Evolutionary conservation across 2,329 filamentous ascomycete species (phyloP).

Genomic region (Fusarium transvaalense): DNA sequence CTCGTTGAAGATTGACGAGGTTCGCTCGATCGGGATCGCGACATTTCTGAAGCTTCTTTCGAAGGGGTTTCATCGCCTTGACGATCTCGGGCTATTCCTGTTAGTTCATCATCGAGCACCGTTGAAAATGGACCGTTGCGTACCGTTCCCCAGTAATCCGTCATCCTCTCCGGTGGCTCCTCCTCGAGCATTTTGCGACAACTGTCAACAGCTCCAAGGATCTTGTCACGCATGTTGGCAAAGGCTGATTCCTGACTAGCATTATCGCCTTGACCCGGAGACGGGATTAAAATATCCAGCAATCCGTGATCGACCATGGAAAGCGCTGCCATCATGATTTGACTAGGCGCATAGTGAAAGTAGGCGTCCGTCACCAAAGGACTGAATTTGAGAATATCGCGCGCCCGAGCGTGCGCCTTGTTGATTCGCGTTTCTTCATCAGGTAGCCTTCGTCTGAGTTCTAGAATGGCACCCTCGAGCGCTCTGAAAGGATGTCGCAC

Average conservation of each 20-base stretch:
- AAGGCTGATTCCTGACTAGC: constrained; percentile 41
- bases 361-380: constrained; percentile 94
- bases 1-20: constrained; percentile 75
- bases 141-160: constrained; percentile 67
- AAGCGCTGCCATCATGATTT: constrained; percentile 90
- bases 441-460: constrained; percentile 76
- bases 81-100: constrained; percentile 57
- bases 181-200: constrained; percentile 68
- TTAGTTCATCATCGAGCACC: constrained; percentile 32
- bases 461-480: constrained; percentile 87
- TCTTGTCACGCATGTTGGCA: constrained; percentile 59
- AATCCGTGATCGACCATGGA: constrained; percentile 79
- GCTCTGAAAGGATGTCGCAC: constrained; percentile 91
- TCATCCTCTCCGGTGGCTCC: constrained; percentile 68
- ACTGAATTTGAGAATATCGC: constrained; percentile 80
- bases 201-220: constrained; percentile 61
- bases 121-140: constrained; percentile 35
- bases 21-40: constrained; percentile 80
- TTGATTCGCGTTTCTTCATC: constrained; percentile 67
- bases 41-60: constrained; percentile 78
- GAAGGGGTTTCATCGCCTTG: constrained; percentile 66
- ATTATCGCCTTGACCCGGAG: constrained; percentile 52
- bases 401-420: constrained; percentile 78
- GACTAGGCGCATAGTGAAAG: constrained; percentile 93
- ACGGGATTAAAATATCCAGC: constrained; percentile 61